These are phyloP conservation scores for Aspergillus affinis DNA, from an alignment of 495 filamentous ascomycete genomes.

Conservation along the genomic window DNA sequence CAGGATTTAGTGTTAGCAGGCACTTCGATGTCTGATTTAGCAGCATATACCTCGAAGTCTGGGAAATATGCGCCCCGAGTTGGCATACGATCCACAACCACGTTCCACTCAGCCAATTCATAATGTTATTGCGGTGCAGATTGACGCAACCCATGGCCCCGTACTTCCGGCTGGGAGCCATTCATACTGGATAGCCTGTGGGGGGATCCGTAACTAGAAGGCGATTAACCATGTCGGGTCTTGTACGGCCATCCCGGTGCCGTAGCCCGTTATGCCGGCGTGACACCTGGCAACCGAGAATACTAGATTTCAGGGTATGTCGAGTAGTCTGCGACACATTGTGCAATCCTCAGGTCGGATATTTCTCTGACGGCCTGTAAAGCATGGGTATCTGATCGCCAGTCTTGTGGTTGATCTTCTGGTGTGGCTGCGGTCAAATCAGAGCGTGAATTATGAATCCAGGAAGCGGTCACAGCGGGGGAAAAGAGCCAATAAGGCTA, in stretches of 20 bases:
- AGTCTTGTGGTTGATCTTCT: slow-evolving; percentile 2
- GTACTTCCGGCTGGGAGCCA: not conserved
- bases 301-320: not conserved
- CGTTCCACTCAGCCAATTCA: not conserved
- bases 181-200: not conserved
- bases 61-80: not conserved
- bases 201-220: not conserved
- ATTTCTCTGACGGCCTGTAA: not conserved
- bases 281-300: not conserved
- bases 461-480: not conserved
- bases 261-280: not conserved
- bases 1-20: not conserved
- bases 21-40: not conserved
- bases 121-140: not conserved
- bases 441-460: slow-evolving; percentile 2
- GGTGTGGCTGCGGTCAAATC: slow-evolving; percentile 4
- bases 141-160: not conserved
- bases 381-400: not conserved
- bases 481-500: not conserved
- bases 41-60: not conserved
- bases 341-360: not conserved
- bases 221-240: not conserved
- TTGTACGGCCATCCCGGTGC: not conserved
- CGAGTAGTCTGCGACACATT: not conserved
- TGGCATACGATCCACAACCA: not conserved